Base-by-base conservation (phyloP, 192 early-diverging fungal genomes). In the Rhizoclosmatium sp. region DNA sequence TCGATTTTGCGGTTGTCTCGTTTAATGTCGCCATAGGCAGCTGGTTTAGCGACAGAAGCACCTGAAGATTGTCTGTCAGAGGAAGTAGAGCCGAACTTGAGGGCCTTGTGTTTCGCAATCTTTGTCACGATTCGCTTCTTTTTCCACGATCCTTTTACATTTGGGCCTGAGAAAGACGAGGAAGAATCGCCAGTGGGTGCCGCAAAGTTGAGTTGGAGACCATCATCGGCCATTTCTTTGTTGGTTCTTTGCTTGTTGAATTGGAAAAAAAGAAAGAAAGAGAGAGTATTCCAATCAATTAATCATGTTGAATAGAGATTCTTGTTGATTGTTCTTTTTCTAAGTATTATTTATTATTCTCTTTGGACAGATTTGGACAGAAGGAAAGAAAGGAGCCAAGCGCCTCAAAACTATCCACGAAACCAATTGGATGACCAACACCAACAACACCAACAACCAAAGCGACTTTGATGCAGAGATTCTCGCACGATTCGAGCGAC, bases 201-300 rank as follows among this genome's bases (percentile, higher is more conserved):
- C 9, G 86, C 87, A 75, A 93, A 87, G 84, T 93, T 93, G 46
- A 94, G 75, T 66, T 93, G 78, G 39, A 93, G 72, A 4, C 91
- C 92, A 80, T 93, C 93, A 82, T 92, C 92, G 76, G 91, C 88
- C 88, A 90, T 91, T 60, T 74, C 82, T 60, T 47, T 68, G 69
- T 31, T 44, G 9, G 10, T 31, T 9, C 10, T n/a, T n/a, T 40
- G 39, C 9, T 31, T 31, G 9, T 40, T 65, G 62, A n/a, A 9
- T n/a, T 12, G 9, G 40, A 23, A 9, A 23, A 68, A 68, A 68
- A 68, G 44, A 68, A 68, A 68, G 19, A 68, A 68, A 68, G 10
- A 68, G 40, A 44, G 21, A 65, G 0, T 12, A 65, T n/a, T 9
- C 19, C 54, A 56, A 56, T 31, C 31, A 31, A 31, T 31, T 0